Conservation (phyloP, 2,329 filamentous ascomycete genomes). For the Coniochaeta hoffmannii region DNA sequence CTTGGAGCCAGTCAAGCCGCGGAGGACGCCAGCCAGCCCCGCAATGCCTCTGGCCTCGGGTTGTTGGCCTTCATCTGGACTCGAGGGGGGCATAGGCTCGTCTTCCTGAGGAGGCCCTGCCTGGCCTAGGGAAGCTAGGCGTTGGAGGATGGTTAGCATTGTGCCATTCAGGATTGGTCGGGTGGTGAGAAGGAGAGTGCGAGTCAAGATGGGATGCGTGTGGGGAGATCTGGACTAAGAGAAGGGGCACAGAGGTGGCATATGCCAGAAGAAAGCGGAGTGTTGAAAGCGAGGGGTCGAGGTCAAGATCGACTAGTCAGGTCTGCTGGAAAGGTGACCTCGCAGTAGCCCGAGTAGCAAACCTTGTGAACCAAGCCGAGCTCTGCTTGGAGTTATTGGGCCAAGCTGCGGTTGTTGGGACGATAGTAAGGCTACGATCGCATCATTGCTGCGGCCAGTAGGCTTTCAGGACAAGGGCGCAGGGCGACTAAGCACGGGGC, state of each 20-base stretch:
- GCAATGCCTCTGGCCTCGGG: constrained; percentile 45
- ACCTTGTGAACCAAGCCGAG: neutral
- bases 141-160: constrained; percentile 32
- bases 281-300: neutral
- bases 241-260: constrained; percentile 1
- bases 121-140: constrained; percentile 35
- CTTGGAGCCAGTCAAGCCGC: constrained; percentile 51
- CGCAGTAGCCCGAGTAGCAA: neutral
- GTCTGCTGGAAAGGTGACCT: neutral
- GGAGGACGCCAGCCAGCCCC: constrained; percentile 57
- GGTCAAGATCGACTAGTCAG: neutral
- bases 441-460: neutral
- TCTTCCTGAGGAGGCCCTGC: constrained; percentile 29
- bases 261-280: neutral
- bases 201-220: constrained; percentile 7
- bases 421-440: neutral
- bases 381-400: neutral
- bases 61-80: constrained; percentile 47
- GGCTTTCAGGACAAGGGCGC: neutral
- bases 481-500: neutral
- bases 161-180: neutral
- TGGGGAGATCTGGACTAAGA: constrained; percentile 4
- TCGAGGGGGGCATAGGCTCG: constrained; percentile 53
- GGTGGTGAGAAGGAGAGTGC: neutral
- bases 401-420: neutral